Base-by-base conservation (phyloP, 352 stramenopile species). In the Proteromonas lacertae region DNA sequence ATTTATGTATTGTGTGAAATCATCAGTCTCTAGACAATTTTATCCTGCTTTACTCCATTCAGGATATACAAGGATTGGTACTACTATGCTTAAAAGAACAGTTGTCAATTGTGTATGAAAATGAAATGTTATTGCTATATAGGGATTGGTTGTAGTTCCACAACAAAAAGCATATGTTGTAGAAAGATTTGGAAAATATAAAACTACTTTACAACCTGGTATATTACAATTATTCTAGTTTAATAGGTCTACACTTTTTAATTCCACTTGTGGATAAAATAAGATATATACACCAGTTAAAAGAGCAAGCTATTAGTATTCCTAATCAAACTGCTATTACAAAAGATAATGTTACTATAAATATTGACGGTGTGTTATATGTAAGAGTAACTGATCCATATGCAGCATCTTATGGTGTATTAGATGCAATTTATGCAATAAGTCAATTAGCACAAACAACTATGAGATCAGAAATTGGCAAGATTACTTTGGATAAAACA, bases 401-500 rank as follows among this genome's bases (percentile, higher is more conserved):
- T 19, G 25, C 7, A 37, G 51, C 51, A 22, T 48, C 51, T 26
- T 58, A 58, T 40, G 51, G 51, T n/a, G 43, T 31, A 1, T 44
- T 30, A 21, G 56, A 59, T 39, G 49, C 51, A 8, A 29, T 59
- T 1, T 59, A 59, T 38, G 44, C 45, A 19, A 45, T 59, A 1
- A 32, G 46, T 25, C 48, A 75, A 54, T 56, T 70, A 36, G 62
- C 66, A 2, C 66, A 79, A 60, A 70, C 58, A 7, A 59, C 62
- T n/a, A 79, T 79, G 66, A 32, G 66, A 42, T 58, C 60, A 5
- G 62, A 64, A 14, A 69, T 79, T 45, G 66, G 66, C 43, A 63
- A 79, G 56, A 55, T 79, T 42, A 64, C 77, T 54, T 48, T 79
- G 8, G 66, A 79, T 47, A 62, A 79, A 50, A 79, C 76, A 37